phyloP scores from a whole-genome alignment of 371 early-diverging fungal genomes.

The Polyrhizophydium stewartii region DNA sequence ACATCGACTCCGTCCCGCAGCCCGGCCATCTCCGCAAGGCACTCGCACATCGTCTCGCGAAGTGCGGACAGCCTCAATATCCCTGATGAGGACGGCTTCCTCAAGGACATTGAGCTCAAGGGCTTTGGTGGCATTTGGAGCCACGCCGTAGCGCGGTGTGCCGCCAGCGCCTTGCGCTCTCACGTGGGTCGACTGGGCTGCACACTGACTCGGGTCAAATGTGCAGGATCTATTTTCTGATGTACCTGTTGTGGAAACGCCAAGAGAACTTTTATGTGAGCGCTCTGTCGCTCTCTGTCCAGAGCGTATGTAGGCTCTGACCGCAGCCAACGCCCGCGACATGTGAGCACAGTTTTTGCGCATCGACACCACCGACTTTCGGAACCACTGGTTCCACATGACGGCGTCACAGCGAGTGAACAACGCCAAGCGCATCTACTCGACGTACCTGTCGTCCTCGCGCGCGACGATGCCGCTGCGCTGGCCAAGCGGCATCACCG shows the following conservation, averaged over 20 bases:
- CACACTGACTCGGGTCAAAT: not conserved
- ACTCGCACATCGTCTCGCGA: not conserved
- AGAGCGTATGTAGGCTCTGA: not conserved
- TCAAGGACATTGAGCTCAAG: conserved; percentile 20
- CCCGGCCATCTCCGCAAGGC: not conserved
- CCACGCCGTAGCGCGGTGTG: conserved; percentile 31
- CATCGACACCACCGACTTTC: conserved; percentile 29
- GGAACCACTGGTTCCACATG: conserved; percentile 15
- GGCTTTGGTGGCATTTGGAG: conserved; percentile 36
- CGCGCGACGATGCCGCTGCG: conserved; percentile 9
- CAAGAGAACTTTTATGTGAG: conserved; percentile 29
- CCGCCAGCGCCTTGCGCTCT: not conserved
- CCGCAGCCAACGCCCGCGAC: too few species aligned
- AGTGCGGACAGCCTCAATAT: not conserved
- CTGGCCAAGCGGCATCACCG: conserved; percentile 4
- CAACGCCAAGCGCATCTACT: conserved; percentile 27
- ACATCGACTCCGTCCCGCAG: not conserved
- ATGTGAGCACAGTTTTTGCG: conserved; percentile 25
- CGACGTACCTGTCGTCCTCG: conserved; percentile 21
- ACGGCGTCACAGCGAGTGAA: conserved; percentile 21
- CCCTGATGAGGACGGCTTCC: conserved; percentile 18
- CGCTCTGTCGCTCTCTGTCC: not conserved
- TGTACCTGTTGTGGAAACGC: conserved; percentile 29
- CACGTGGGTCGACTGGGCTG: too few species aligned
- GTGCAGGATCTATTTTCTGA: conserved; percentile 33